Percentiles rank a stretch among this genome's conserved stretches.
Conservation (phyloP, 345 rosid genomes). For the Sonneratia caseolaris region DNA sequence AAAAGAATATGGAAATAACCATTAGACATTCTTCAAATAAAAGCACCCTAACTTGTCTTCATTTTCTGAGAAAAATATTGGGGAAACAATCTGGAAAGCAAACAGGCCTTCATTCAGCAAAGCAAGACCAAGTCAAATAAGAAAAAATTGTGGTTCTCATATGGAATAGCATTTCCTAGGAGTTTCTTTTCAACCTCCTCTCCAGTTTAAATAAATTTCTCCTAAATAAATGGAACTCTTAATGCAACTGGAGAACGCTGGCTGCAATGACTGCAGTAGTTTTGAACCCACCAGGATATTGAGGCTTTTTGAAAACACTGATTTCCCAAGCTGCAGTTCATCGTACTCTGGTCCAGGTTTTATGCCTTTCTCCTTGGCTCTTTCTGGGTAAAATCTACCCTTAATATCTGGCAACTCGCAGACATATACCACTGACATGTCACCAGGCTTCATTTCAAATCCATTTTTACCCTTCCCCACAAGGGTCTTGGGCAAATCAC, state of each 20-base stretch:
- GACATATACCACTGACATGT: constrained; percentile 67
- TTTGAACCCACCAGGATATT: constrained; percentile 54
- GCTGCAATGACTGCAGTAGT: not conserved
- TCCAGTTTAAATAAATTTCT: not conserved
- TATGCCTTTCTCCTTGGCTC: constrained; percentile 75
- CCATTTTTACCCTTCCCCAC: constrained; percentile 3
- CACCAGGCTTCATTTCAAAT: constrained; percentile 46
- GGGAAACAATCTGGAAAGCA: not conserved
- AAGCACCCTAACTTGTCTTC: not conserved
- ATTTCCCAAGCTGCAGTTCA: constrained; percentile 67
- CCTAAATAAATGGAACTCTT: not conserved
- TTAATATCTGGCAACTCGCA: constrained; percentile 79
- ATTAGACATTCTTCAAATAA: not conserved
- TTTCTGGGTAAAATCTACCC: constrained; percentile 74
- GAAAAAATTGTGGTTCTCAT: not conserved
- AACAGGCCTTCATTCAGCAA: not conserved
- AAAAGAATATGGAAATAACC: not conserved
- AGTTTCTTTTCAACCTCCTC: not conserved
- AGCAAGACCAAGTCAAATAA: not conserved
- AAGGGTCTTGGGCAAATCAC: not conserved
- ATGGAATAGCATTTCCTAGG: constrained; percentile 5
- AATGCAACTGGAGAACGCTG: constrained; percentile 4
- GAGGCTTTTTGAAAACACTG: constrained; percentile 63
- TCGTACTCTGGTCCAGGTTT: constrained; percentile 74
- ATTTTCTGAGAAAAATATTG: not conserved